Percentiles rank a stretch among this genome's conserved stretches.
Conservation (phyloP, 768 basidiomycete species). For the Mycena indigotica region DNA sequence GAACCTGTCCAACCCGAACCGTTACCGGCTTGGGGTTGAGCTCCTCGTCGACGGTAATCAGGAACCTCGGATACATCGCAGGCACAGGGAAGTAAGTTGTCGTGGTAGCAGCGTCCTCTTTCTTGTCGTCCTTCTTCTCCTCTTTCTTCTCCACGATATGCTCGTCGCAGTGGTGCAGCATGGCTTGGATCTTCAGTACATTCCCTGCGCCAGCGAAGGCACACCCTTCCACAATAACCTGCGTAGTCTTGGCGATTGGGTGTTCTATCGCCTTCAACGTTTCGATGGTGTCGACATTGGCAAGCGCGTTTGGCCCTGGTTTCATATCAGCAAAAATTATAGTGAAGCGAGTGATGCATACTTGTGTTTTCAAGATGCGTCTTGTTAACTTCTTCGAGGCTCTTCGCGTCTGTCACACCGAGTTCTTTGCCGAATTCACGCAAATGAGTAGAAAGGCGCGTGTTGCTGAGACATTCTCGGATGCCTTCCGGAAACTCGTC, state of each 20-base stretch:
- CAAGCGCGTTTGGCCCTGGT: slow-evolving; percentile 51
- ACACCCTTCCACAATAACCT: slow-evolving; percentile 90
- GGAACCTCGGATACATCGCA: slow-evolving; percentile 97
- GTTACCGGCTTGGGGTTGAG: slow-evolving; percentile 85
- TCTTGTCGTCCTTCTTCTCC: slow-evolving; percentile 63
- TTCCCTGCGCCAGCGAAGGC: slow-evolving; percentile 95
- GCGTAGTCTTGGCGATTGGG: slow-evolving; percentile 86
- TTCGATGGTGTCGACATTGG: slow-evolving; percentile 89
- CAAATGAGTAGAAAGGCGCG: slow-evolving; percentile 82
- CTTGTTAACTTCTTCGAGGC: slow-evolving; percentile 96
- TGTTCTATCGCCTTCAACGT: slow-evolving; percentile 93
- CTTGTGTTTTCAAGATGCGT: slow-evolving; percentile 89
- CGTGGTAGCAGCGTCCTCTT: slow-evolving; percentile 33
- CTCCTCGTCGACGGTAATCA: slow-evolving; percentile 95
- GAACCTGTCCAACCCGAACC: slow-evolving; percentile 89
- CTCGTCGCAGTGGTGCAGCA: slow-evolving; percentile 93
- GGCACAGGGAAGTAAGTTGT: slow-evolving; percentile 80
- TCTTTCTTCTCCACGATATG: slow-evolving; percentile 69
- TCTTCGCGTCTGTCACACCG: slow-evolving; percentile 86
- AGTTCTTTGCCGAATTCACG: slow-evolving; percentile 92
- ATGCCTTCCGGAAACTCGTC: slow-evolving; percentile 81
- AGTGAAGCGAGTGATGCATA: background rate
- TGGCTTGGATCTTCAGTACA: slow-evolving; percentile 87
- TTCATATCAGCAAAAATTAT: background rate
- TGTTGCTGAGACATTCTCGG: slow-evolving; percentile 83